Conservation (phyloP, 2,329 filamentous ascomycete genomes). For the Thyridium curvatum region DNA sequence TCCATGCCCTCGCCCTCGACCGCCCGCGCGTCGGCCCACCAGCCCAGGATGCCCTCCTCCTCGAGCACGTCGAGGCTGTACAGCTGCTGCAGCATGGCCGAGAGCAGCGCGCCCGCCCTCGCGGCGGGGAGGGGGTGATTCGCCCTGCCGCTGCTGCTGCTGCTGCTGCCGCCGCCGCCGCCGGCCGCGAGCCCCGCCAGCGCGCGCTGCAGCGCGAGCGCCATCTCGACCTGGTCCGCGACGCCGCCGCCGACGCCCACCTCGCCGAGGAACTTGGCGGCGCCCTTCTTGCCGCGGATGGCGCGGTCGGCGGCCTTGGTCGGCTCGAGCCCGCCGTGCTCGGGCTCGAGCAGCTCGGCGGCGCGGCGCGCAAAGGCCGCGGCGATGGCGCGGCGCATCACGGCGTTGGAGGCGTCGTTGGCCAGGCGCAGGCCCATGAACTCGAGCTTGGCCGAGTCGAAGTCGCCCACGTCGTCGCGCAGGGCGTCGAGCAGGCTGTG, state of each 20-base stretch:
- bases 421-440: slow-evolving; percentile 89
- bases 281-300: slow-evolving; percentile 48
- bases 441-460: slow-evolving; percentile 78
- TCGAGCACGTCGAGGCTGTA: slow-evolving; percentile 81
- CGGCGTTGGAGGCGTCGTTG: slow-evolving; percentile 81
- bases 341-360: slow-evolving; percentile 55
- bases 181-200: slow-evolving; percentile 46
- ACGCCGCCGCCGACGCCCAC: slow-evolving; percentile 59
- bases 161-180: neutral
- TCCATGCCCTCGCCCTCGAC: slow-evolving; percentile 62
- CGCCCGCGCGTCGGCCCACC: slow-evolving; percentile 76
- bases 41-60: slow-evolving; percentile 79
- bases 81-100: slow-evolving; percentile 75
- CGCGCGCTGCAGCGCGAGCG: slow-evolving; percentile 76
- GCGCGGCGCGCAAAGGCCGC: slow-evolving; percentile 80
- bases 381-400: slow-evolving; percentile 81
- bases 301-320: slow-evolving; percentile 58
- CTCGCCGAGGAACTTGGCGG: slow-evolving; percentile 49
- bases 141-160: too few relatives aligned
- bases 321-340: slow-evolving; percentile 47
- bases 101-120: slow-evolving; percentile 57
- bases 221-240: slow-evolving; percentile 75
- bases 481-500: slow-evolving; percentile 82
- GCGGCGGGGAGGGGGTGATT: slow-evolving; percentile 46
- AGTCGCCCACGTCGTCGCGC: slow-evolving; percentile 67